phyloP scores from a whole-genome alignment of 106 monocot genomes.

The Dioscorea dumetorum region DNA sequence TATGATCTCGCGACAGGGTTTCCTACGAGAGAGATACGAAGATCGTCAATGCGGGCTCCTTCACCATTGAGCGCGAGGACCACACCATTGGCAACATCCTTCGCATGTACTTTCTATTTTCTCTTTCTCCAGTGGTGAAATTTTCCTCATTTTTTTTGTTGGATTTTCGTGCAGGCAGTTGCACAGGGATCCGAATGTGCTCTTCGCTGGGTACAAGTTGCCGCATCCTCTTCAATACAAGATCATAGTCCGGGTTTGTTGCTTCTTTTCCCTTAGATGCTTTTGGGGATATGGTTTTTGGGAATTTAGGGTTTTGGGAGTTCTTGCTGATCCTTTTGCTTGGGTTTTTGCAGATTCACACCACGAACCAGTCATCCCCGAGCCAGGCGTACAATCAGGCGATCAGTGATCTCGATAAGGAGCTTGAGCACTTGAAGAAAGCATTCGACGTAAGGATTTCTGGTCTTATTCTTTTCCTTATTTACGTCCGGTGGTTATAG shows the following conservation, averaged over 20 bases:
- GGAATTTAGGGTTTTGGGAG: background rate
- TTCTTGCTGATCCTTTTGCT: background rate
- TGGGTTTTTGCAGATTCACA: slow-evolving; percentile 55
- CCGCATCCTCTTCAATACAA: slow-evolving; percentile 98
- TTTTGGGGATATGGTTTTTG: slow-evolving; percentile 3
- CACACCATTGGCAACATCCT: slow-evolving; percentile 97
- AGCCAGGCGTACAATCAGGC: slow-evolving; percentile 89
- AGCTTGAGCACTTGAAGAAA: slow-evolving; percentile 67
- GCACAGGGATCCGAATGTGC: slow-evolving; percentile 91
- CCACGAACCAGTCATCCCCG: slow-evolving; percentile 85
- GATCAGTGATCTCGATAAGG: slow-evolving; percentile 86
- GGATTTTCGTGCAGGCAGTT: slow-evolving; percentile 59
- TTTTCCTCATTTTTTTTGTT: background rate
- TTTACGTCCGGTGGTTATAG: too few species aligned
- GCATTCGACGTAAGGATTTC: slow-evolving; percentile 51
- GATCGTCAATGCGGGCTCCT: slow-evolving; percentile 96
- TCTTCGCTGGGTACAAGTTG: slow-evolving; percentile 96
- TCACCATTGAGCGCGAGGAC: slow-evolving; percentile 90
- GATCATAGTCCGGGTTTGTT: slow-evolving; percentile 64
- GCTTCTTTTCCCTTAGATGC: background rate
- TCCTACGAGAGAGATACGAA: slow-evolving; percentile 94
- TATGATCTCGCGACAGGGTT: slow-evolving; percentile 33
- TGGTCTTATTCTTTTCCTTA: too few species aligned
- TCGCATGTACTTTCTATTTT: slow-evolving; percentile 47
- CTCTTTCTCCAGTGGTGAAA: background rate